Base-by-base conservation (phyloP, 192 early-diverging fungal species). In the Backusella luteola region DNA sequence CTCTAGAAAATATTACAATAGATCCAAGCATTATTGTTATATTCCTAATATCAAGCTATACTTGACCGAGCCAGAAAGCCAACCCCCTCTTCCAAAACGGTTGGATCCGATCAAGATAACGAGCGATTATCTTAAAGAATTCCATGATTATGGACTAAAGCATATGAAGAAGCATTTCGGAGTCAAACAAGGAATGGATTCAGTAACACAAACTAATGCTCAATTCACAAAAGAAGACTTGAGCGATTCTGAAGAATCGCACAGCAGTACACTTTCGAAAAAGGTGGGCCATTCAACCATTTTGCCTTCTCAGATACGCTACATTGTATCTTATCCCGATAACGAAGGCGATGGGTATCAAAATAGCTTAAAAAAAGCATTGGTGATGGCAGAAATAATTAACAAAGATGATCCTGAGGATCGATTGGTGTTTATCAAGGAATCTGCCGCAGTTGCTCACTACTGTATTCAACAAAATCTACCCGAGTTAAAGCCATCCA, bases 11-110 rank as follows among this genome's bases (percentile, higher is more conserved):
- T 63, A 63, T 12, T 63, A 29, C 21, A 63, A 63, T 63, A 23
- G 56, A 29, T 63, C 56, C 56, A 63, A 29, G 23, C 56, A 63
- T 12, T 63, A 29, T 29, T 63, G 56, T 14, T 63, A 63, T 29
- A 63, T 63, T 29, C 56, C 56, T 63, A 63, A 63, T 63, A 63
- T 63, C 26, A 63, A 63, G 12, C 56, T 63, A 7, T 63, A 63
- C 56, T 63, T 63, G 26, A 63, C 56, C 11, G 56, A 63, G 12
- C 56, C 56, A 21, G 23, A 14, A 3, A 63, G 56, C 15, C 56
- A 63, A 14, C 26, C 56, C 29, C 23, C 56, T 63, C 56, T 63
- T 26, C 56, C 56, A 26, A 63, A 63, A 26, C 23, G 23, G 9
- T 8, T 63, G 56, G 26, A 63, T 63, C 56, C 56, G 26, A 63